phyloP scores from a whole-genome alignment of 2,329 filamentous ascomycete species.

The Penicillium aurantiogriseum region DNA sequence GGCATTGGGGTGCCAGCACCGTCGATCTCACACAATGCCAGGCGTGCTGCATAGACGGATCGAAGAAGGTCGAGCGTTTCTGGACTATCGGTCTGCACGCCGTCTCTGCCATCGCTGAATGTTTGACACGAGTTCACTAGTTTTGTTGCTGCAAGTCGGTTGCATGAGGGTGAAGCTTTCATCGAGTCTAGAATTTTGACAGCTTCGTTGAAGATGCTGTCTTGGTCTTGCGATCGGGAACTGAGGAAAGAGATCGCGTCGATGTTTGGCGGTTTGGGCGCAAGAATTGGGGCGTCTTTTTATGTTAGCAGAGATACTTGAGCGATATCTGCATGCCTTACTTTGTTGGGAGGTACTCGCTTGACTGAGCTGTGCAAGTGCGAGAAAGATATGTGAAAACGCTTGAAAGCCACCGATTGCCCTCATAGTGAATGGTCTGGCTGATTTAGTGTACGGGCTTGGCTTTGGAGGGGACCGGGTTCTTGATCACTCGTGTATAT shows the following conservation, averaged over 20 bases:
- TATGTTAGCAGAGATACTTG: not conserved
- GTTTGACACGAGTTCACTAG: conserved; percentile 56
- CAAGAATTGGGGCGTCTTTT: not conserved
- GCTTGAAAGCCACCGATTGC: not conserved
- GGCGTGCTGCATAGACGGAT: conserved; percentile 60
- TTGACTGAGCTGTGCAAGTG: not conserved
- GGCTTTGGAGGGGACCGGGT: not conserved
- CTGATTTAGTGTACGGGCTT: not conserved
- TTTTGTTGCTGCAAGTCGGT: conserved; percentile 51
- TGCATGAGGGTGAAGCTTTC: conserved; percentile 51
- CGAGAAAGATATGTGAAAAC: not conserved
- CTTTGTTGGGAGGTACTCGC: not conserved
- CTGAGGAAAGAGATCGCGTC: conserved; percentile 32
- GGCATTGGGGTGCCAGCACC: conserved; percentile 54
- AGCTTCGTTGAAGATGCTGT: conserved; percentile 43
- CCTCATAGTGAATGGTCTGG: not conserved
- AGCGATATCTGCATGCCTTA: not conserved
- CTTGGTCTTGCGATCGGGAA: conserved; percentile 24
- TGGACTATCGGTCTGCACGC: conserved; percentile 24
- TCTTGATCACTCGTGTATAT: not conserved
- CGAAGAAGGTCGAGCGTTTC: conserved; percentile 47
- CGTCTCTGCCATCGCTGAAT: conserved; percentile 40
- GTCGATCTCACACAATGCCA: conserved; percentile 63
- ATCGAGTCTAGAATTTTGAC: conserved; percentile 46
- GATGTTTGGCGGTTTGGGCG: conserved; percentile 8